These are phyloP conservation scores for Yamadazyma sp. DNA, from an alignment of 1,139 yeast species.

Conservation along the genomic window DNA sequence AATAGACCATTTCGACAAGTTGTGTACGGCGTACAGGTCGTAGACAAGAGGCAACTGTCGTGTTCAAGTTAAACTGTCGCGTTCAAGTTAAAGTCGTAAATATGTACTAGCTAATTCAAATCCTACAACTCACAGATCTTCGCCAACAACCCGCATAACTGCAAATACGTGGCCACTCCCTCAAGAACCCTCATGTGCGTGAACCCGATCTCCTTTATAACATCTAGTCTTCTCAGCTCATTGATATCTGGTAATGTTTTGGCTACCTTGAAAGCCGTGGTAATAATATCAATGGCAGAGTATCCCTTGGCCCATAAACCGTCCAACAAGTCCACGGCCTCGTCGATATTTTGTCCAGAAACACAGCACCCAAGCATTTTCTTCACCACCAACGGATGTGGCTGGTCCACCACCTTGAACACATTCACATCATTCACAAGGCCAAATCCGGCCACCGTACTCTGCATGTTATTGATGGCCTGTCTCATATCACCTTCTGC, in stretches of 20 bases:
- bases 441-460: conserved; percentile 92
- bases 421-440: conserved; percentile 89
- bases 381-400: conserved; percentile 86
- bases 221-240: conserved; percentile 68
- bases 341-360: conserved; percentile 50
- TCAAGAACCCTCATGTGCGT: conserved; percentile 90
- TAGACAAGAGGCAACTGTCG: no score
- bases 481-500: conserved; percentile 99
- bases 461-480: conserved; percentile 89
- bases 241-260: conserved; percentile 68
- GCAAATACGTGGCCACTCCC: conserved; percentile 87
- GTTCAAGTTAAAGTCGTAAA: neutral
- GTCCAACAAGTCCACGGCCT: conserved; percentile 65
- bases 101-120: no score
- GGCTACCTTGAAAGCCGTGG: conserved; percentile 85
- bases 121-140: conserved; percentile 42
- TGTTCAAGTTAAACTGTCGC: neutral
- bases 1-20: conserved; percentile 57
- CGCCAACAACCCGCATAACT: conserved; percentile 80
- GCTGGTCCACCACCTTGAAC: conserved; percentile 93
- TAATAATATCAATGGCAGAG: conserved; percentile 88
- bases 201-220: conserved; percentile 83
- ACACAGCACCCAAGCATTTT: conserved; percentile 61
- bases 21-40: conserved; percentile 59
- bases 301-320: conserved; percentile 87